These are phyloP conservation scores for Colletotrichum noveboracense DNA, from an alignment of 2,329 filamentous ascomycete species.

Conservation along the genomic window DNA sequence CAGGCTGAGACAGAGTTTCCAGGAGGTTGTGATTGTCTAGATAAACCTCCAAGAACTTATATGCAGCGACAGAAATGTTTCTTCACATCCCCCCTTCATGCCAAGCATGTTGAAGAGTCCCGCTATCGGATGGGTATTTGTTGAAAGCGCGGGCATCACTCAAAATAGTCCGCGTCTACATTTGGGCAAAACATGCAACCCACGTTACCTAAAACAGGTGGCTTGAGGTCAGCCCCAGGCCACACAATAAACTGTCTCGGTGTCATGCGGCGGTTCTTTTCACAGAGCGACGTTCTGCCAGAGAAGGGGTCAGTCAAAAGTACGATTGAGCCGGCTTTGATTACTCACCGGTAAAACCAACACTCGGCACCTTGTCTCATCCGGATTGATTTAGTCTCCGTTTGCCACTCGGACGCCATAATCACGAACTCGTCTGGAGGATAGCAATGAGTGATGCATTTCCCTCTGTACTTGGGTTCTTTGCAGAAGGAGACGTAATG, in stretches of 20 bases:
- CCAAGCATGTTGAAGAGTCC: neutral
- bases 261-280: neutral
- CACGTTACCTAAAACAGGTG: neutral
- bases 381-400: neutral
- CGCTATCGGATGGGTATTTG: neutral
- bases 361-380: neutral
- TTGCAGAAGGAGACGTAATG: neutral
- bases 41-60: neutral
- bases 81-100: neutral
- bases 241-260: neutral
- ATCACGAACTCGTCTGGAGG: neutral
- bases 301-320: neutral
- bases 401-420: neutral
- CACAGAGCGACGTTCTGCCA: neutral
- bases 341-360: neutral
- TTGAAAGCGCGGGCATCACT: neutral
- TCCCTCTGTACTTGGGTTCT: neutral
- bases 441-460: neutral
- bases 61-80: neutral
- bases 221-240: neutral
- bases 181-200: neutral
- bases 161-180: neutral
- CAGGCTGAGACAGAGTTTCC: neutral
- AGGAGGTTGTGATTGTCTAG: neutral
- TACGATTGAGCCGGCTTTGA: neutral